Evolutionary conservation across 2,329 filamentous ascomycete genomes (phyloP).

Genomic region (Colletotrichum destructivum): DNA sequence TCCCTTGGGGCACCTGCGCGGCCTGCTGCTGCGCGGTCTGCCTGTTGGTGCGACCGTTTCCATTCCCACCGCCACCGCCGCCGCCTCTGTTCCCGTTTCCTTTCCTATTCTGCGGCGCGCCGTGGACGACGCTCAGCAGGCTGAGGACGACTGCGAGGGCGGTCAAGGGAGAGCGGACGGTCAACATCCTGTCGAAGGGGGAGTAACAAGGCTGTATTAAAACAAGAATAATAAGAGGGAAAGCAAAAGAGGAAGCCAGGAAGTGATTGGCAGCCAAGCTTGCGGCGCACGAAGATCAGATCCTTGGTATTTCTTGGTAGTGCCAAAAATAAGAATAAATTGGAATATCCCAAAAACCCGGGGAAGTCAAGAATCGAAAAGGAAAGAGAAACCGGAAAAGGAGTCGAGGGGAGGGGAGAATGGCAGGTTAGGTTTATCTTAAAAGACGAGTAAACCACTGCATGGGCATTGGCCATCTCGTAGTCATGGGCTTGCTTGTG

Average conservation of each 20-base stretch:
- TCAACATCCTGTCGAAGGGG: constrained; percentile 40
- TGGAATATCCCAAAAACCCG: constrained; percentile 41
- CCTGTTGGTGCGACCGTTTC: constrained; percentile 28
- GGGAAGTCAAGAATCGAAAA: constrained; percentile 17
- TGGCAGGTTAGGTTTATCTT: constrained; percentile 39
- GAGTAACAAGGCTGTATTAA: constrained; percentile 12
- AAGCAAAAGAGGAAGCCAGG: neutral
- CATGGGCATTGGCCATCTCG: constrained; percentile 16
- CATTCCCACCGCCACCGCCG: neutral
- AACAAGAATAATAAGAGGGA: neutral
- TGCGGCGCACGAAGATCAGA: constrained; percentile 34
- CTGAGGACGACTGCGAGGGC: constrained; percentile 39
- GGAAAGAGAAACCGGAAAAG: neutral
- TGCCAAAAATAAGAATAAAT: neutral
- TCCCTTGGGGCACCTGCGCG: constrained; percentile 51
- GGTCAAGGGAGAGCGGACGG: constrained; percentile 36
- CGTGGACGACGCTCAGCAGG: constrained; percentile 35
- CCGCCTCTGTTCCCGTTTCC: constrained; percentile 25
- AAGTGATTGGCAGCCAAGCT: constrained; percentile 33
- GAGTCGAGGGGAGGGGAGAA: neutral
- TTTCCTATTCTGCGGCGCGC: constrained; percentile 42
- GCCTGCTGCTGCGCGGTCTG: constrained; percentile 50
- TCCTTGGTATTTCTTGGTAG: constrained; percentile 16
- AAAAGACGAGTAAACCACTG: constrained; percentile 17
- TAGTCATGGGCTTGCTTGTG: constrained; percentile 19